Base-by-base conservation (phyloP, 352 stramenopile species). In the Thraustochytrium aureum region DNA sequence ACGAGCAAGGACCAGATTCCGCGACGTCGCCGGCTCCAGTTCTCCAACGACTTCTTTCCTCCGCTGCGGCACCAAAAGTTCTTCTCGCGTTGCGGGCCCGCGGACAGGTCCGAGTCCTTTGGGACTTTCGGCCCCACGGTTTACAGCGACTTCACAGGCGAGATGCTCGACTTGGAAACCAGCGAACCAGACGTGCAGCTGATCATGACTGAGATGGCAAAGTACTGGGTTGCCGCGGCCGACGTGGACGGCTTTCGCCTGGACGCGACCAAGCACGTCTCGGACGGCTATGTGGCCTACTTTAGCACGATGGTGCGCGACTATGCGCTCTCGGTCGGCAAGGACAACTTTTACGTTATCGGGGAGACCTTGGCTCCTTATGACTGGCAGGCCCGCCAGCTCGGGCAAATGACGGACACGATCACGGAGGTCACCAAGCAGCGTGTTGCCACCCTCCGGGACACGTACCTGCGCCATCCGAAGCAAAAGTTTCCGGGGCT, bases 181-280 rank as follows among this genome's bases (percentile, higher is more conserved):
- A 22, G 26, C 26, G 26, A 64, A 10, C 26, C 26, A 17, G 26
- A 64, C 56, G 56, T 64, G 26, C 56, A 64, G 35, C 10, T 26
- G 26, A 64, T 64, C 10, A 64, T 64, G 56, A 64, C 56, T 17
- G 56, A 64, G 56, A 64, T 64, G 10, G 56, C 56, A 64, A 64
- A 64, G 26, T 56, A 56, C 47, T 56, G 47, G 47, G 26, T 56
- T 26, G 47, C 47, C 26, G 47, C 47, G 26, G 47, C 47, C 47
- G 47, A 56, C 26, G 47, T 56, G 17, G 47, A 56, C 56, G 56
- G 56, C 14, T 64, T 64, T n/a, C 56, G 56, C 26, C 56, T 64
- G 26, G 56, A 64, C 33, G 56, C 56, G 10, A 38, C 56, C 33
- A 64, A 64, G 35, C 56, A 64, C 56, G 56, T 64, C 26, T 64